Evolutionary conservation across 1,284 basidiomycete genomes (phyloP), one percentile per base, ranked within the genome.

Genomic region (Ganoderma lucidum): DNA sequence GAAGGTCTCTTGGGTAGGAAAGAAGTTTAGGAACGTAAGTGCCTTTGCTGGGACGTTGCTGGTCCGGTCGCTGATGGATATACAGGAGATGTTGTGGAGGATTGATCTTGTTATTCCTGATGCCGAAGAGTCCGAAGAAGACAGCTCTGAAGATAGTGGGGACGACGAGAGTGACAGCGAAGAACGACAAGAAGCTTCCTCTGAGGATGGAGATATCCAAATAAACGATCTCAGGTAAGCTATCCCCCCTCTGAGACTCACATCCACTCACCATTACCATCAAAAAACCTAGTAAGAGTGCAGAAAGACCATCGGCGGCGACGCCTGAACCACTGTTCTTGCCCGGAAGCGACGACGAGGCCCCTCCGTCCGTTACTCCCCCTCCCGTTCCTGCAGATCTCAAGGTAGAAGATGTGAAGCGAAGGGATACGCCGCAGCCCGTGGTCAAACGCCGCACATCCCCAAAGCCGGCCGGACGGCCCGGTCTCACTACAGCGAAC

Each of bases 1-100:
- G 28, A 74, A 79, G 51, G 75, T 80, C 0, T 76, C 79, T 48
- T 90, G 89, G 88, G 68, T 78, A 41, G 73, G 78, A n/a, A 75
- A 76, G 3, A 73, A 77, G 14, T 61, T 71, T 44, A 67, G 58
- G 56, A 37, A 59, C 44, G 70, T 69, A 23, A 39, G 56, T 58
- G 61, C 6, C 8, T 17, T 2, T n/a, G 15, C 15, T 35, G 17
- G 51, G 12, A 8, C 37, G 23, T 62, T 3, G 48, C 23, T 44
- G 28, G 10, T 58, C 10, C 0, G 2, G n/a, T 58, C n/a, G 48
- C 48, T 65, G 12, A 61, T 15, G 8, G 37, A 58, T 44, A n/a
- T 32, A 37, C 58, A 73, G 71, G 39, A 48, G 19, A 62, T 63
- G 32, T 62, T 6, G 1, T 76, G 72, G 73, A 61, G 74, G 17